phyloP scores from a whole-genome alignment of 768 basidiomycete species.

The Boletus patriciae region DNA sequence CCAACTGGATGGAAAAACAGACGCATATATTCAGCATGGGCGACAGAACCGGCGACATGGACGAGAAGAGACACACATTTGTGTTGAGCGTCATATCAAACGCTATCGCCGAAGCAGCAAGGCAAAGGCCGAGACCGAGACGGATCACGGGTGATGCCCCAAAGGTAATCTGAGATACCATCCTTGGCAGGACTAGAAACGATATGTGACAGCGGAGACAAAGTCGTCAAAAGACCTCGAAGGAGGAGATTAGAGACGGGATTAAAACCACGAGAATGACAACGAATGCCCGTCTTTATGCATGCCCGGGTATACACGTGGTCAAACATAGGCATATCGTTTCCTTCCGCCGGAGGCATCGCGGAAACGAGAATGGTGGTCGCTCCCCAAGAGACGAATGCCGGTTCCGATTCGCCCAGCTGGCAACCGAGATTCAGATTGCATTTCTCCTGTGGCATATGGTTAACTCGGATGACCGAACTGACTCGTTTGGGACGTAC shows the following conservation, averaged over 20 bases:
- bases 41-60: background rate
- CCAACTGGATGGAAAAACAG: conserved; percentile 16
- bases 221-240: background rate
- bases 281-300: conserved; percentile 13
- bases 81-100: conserved; percentile 28
- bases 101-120: conserved; percentile 16
- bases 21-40: background rate
- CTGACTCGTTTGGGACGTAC: background rate
- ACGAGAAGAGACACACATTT: conserved; percentile 21
- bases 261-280: background rate
- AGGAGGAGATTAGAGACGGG: background rate
- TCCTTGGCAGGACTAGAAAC: background rate
- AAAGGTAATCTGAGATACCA: conserved; percentile 7
- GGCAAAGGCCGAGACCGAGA: conserved; percentile 14
- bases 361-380: background rate
- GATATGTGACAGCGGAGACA: background rate
- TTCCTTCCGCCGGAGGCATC: conserved; percentile 10
- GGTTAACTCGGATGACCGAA: background rate
- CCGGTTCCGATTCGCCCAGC: conserved; percentile 19
- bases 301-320: conserved; percentile 12
- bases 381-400: background rate
- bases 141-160: conserved; percentile 6
- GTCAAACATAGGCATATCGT: conserved; percentile 6
- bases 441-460: background rate
- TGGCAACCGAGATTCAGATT: background rate